Conservation (phyloP, 495 filamentous ascomycete genomes). For the Trichoderma orchidacearum region DNA sequence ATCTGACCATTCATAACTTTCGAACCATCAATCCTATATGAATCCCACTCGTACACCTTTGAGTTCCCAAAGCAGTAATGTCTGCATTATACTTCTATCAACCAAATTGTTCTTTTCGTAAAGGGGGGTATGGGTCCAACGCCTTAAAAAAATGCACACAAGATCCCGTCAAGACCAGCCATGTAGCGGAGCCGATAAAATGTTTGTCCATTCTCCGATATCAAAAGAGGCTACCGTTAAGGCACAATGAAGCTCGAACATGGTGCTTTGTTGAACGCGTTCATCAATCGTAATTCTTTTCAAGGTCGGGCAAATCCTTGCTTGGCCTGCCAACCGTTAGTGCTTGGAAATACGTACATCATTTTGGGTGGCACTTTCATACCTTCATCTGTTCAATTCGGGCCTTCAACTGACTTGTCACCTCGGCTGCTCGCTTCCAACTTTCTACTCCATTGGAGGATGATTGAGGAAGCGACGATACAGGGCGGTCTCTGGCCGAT, state of each 20-base stretch:
- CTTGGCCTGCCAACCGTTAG: slow-evolving; percentile 13
- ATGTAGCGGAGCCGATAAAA: neutral
- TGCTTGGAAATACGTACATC: neutral
- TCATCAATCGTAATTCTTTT: neutral
- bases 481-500: slow-evolving; percentile 26
- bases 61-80: neutral
- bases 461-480: slow-evolving; percentile 11
- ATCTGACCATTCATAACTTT: neutral
- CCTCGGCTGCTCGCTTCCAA: slow-evolving; percentile 97
- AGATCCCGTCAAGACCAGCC: neutral
- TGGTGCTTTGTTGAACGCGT: neutral
- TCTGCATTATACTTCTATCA: neutral
- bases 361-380: neutral
- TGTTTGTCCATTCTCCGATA: neutral
- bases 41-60: neutral
- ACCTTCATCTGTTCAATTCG: slow-evolving; percentile 76
- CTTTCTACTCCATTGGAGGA: slow-evolving; percentile 49
- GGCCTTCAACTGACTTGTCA: slow-evolving; percentile 92
- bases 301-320: slow-evolving; percentile 18
- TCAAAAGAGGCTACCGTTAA: neutral
- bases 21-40: neutral
- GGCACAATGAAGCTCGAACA: neutral
- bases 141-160: slow-evolving; percentile 2
- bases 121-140: neutral
- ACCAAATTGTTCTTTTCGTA: neutral